Evolutionary conservation across 2,329 filamentous ascomycete species (phyloP).

Genomic region (Beauveria scarabaeidicola): DNA sequence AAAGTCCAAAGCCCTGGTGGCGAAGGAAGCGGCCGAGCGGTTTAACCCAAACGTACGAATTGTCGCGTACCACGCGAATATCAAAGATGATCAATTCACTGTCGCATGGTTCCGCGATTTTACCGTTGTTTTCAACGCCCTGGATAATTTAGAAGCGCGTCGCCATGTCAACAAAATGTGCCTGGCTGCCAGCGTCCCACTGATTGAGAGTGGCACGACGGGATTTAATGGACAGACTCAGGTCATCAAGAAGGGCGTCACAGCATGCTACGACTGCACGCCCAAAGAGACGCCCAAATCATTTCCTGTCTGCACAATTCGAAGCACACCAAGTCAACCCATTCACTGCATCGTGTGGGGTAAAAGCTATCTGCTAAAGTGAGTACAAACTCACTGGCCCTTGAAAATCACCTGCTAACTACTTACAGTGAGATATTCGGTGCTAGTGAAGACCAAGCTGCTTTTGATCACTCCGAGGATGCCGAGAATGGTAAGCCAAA

Average conservation of each 20-base stretch:
- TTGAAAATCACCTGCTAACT: not conserved
- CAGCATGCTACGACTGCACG: slow-evolving; percentile 94
- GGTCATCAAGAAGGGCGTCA: slow-evolving; percentile 84
- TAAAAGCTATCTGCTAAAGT: slow-evolving; percentile 88
- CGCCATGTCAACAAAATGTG: slow-evolving; percentile 98
- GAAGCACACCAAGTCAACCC: slow-evolving; percentile 89
- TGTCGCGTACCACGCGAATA: slow-evolving; percentile 85
- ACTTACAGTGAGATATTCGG: slow-evolving; percentile 68
- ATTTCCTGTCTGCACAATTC: slow-evolving; percentile 93
- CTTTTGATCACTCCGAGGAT: slow-evolving; percentile 72
- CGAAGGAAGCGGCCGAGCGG: slow-evolving; percentile 78
- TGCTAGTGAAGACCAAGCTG: slow-evolving; percentile 74
- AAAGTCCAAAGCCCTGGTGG: slow-evolving; percentile 89
- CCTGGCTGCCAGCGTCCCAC: slow-evolving; percentile 75
- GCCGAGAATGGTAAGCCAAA: slow-evolving; percentile 59
- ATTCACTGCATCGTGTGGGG: slow-evolving; percentile 99
- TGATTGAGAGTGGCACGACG: slow-evolving; percentile 95
- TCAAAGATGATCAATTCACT: slow-evolving; percentile 82
- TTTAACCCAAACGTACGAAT: slow-evolving; percentile 89
- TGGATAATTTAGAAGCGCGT: slow-evolving; percentile 90
- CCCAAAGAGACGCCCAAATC: slow-evolving; percentile 84
- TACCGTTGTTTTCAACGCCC: slow-evolving; percentile 84
- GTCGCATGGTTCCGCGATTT: slow-evolving; percentile 83
- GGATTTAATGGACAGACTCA: slow-evolving; percentile 98
- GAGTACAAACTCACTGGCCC: slow-evolving; percentile 16